phyloP scores from a whole-genome alignment of 2,329 filamentous ascomycete genomes.

The Penicillium italicum region DNA sequence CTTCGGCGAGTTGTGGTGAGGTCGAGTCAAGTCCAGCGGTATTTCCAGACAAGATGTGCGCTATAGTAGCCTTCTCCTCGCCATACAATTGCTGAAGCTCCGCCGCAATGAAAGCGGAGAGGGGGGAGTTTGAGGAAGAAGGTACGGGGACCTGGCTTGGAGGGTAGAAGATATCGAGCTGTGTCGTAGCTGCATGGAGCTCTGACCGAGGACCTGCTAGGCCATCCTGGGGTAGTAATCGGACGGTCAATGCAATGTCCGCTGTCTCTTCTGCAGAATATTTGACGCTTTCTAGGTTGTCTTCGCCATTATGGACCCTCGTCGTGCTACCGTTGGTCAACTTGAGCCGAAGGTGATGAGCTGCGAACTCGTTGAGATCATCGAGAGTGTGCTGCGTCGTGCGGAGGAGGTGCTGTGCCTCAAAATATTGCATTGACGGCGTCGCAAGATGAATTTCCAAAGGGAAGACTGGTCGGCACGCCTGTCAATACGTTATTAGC shows the following conservation, averaged over 20 bases:
- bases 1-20: conserved; percentile 50
- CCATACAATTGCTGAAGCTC: conserved; percentile 74
- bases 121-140: conserved; percentile 65
- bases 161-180: conserved; percentile 74
- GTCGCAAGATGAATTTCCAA: conserved; percentile 76
- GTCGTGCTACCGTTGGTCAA: conserved; percentile 44
- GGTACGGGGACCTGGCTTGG: conserved; percentile 63
- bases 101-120: conserved; percentile 73
- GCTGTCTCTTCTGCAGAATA: conserved; percentile 22
- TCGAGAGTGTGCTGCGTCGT: conserved; percentile 84
- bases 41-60: conserved; percentile 64
- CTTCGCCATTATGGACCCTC: conserved; percentile 6
- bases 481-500: conserved; percentile 49
- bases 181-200: conserved; percentile 65
- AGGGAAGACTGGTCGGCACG: conserved; percentile 83
- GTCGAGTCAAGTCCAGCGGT: conserved; percentile 36
- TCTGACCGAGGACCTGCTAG: conserved; percentile 54
- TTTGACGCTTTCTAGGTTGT: conserved; percentile 2
- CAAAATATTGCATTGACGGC: conserved; percentile 59
- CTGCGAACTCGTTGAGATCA: conserved; percentile 78
- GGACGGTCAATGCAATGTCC: conserved; percentile 64
- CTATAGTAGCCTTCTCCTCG: conserved; percentile 85
- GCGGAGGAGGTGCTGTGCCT: conserved; percentile 70
- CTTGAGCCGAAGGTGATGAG: conserved; percentile 74
- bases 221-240: conserved; percentile 56